These are phyloP conservation scores for Carex myosuroides DNA, from an alignment of 176 grass and related monocot genomes.

Conservation along the genomic window DNA sequence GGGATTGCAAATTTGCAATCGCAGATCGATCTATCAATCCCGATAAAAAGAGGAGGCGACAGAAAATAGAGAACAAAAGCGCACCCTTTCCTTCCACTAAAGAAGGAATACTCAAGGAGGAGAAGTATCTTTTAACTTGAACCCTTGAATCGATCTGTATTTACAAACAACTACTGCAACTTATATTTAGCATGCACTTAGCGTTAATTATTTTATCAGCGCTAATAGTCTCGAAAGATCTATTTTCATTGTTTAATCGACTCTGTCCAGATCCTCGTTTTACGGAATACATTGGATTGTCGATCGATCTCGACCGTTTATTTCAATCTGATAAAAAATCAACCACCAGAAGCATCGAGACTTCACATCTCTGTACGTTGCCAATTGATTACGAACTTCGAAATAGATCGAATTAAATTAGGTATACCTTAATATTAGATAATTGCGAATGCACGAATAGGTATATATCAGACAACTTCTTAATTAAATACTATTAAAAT, in stretches of 20 bases:
- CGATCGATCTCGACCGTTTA: background rate
- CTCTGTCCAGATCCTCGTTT: background rate
- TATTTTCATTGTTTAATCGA: background rate
- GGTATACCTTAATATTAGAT: too few species aligned
- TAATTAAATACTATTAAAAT: background rate
- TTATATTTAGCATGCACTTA: background rate
- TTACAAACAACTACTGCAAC: background rate
- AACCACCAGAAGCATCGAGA: background rate
- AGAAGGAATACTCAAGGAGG: background rate
- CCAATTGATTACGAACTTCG: background rate
- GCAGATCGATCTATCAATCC: background rate
- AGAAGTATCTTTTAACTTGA: background rate
- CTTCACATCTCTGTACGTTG: background rate
- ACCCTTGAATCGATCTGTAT: conserved; percentile 4
- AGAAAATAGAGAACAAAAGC: background rate
- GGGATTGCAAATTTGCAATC: background rate
- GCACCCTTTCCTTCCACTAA: background rate
- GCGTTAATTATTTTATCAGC: background rate
- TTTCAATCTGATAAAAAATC: background rate
- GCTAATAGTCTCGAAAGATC: background rate
- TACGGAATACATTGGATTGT: background rate
- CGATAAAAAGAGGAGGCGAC: background rate
- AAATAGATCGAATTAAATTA: too few species aligned
- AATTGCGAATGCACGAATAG: background rate
- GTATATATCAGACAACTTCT: background rate